Base-by-base conservation (phyloP, 352 stramenopile species). In the Aphanomyces invadans region DNA sequence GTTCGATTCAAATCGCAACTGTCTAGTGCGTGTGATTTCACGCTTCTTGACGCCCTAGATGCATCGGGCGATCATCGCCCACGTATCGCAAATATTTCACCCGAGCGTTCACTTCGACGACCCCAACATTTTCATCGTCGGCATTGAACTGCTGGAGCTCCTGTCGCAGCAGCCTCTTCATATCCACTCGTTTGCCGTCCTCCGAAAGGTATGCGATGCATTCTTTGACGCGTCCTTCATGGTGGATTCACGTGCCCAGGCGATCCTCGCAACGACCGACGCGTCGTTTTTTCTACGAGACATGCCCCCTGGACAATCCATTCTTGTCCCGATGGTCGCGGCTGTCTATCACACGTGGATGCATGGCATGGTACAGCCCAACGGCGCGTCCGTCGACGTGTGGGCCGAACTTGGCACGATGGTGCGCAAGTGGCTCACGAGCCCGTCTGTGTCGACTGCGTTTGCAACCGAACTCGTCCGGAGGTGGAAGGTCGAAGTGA, bases 81-180 rank as follows among this genome's bases (percentile, higher is more conserved):
- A 95, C 48, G 84, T 92, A 10, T 95, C 86, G 5, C 86, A 95
- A 64, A 71, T 95, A 1, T 95, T 95, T 65, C 86, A 95, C 39
- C 86, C 86, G 52, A 91, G 83, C 0, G 83, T 92, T 5, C 81
- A 92, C 29, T 68, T 95, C 0, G 83, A 95, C 2, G 86, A 95
- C 53, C 69, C 81, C 0, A 95, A 92, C 51, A 83, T 95, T 48
- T 75, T 92, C 61, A 60, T 95, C 44, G 81, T 92, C 68, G 91
- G 86, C 65, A 88, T 95, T 9, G 86, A 95, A 46, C 65, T 95
- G 3, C 68, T 95, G n/a, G 86, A 95, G 46, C 71, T 95, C 7
- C 77, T 95, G 29, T 90, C 86, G 12, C 86, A 95, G 67, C 83
- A 85, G 15, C 74, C 74, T 53, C 67, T 95, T 17, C 83, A 95